Percentiles rank a stretch among this genome's conserved stretches.
Evolutionary conservation across 768 basidiomycete genomes (phyloP).

Genomic region (Rhizopogon roseolus): DNA sequence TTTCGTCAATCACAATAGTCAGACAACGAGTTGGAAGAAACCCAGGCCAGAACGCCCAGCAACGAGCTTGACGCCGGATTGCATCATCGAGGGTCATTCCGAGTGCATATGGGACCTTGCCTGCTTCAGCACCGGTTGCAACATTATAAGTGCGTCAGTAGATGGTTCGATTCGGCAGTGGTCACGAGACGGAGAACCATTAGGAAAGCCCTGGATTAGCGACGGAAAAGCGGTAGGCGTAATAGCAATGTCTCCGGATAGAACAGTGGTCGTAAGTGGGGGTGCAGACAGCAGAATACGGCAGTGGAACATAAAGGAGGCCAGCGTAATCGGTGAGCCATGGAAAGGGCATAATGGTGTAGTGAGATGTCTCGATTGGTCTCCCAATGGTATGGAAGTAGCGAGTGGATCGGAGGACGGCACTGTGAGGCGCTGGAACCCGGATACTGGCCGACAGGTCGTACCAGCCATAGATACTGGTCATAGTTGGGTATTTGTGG

Average conservation of each 20-base stretch:
- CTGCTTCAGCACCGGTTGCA: not conserved
- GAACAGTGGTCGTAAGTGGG: not conserved
- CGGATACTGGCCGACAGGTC: not conserved
- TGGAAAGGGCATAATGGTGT: not conserved
- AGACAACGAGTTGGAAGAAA: not conserved
- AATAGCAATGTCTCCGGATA: not conserved
- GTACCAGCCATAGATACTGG: not conserved
- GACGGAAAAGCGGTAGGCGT: not conserved
- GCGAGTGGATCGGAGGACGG: constrained; percentile 9
- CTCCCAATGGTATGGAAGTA: constrained; percentile 7
- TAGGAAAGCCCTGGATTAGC: not conserved
- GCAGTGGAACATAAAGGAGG: not conserved
- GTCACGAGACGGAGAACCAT: not conserved
- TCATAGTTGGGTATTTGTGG: not conserved
- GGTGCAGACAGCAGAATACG: not conserved
- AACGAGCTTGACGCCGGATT: not conserved
- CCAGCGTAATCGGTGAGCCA: not conserved
- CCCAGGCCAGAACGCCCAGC: not conserved
- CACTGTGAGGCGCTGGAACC: constrained; percentile 11
- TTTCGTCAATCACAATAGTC: not conserved
- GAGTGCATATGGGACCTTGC: not conserved
- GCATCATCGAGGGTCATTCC: not conserved
- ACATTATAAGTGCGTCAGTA: not conserved
- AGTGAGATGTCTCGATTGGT: constrained; percentile 5
- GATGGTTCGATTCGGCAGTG: not conserved